Evolutionary conservation across 1,284 basidiomycete genomes (phyloP).

Genomic region (Microbotryum saponariae): DNA sequence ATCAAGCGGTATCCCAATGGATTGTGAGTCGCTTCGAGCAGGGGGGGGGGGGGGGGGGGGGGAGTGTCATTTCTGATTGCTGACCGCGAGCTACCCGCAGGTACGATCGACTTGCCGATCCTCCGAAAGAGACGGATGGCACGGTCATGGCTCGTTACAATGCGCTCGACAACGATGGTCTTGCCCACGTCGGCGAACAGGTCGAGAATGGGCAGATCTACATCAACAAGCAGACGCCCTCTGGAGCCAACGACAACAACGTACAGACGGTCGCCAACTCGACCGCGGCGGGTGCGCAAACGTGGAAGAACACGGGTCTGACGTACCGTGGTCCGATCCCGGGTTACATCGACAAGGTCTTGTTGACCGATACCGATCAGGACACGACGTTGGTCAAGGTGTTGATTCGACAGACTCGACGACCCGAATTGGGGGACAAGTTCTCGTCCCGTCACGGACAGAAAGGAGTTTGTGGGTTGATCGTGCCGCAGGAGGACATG

Average conservation of each 20-base stretch:
- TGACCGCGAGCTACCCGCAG: constrained; percentile 42
- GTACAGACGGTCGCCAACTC: constrained; percentile 50
- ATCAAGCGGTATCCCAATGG: constrained; percentile 96
- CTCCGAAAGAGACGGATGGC: constrained; percentile 68
- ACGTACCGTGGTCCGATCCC: constrained; percentile 86
- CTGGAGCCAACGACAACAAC: constrained; percentile 63
- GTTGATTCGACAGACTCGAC: constrained; percentile 90
- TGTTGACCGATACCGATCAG: constrained; percentile 87
- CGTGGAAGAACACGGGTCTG: constrained; percentile 83
- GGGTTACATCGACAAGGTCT: constrained; percentile 93
- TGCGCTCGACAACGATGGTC: constrained; percentile 82
- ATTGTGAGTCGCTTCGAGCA: constrained; percentile 57
- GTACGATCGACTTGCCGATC: constrained; percentile 88
- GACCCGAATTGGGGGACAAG: constrained; percentile 96
- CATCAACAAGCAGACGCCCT: constrained; percentile 92
- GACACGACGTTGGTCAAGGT: constrained; percentile 98
- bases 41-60: too few relatives aligned
- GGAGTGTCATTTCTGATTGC: constrained; percentile 6
- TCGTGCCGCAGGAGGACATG: constrained; percentile 98
- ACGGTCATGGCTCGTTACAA: constrained; percentile 72
- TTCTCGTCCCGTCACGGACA: constrained; percentile 97
- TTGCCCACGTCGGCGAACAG: constrained; percentile 88
- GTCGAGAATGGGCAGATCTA: constrained; percentile 90
- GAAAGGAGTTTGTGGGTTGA: constrained; percentile 97
- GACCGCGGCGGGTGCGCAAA: constrained; percentile 49